Base-by-base conservation (phyloP, 192 early-diverging fungal genomes). In the Glomus cerebriforme region DNA sequence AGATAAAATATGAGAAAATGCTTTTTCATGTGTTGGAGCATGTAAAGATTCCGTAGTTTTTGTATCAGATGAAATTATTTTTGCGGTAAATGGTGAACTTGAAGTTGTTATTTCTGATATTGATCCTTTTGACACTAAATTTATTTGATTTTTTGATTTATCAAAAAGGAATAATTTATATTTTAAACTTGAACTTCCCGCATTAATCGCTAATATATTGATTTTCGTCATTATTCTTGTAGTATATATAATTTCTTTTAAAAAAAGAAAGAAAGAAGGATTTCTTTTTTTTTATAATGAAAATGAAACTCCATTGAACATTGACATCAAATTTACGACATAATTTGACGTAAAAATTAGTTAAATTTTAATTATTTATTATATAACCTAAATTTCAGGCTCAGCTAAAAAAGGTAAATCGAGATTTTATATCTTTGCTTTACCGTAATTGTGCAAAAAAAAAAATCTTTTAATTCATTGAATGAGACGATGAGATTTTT, bases 141-240 rank as follows among this genome's bases (percentile, higher is more conserved):
- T 65, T 24, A 65, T 31, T 13, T 65, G 15, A 27, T 65, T 9
- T 31, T 65, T 13, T 13, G 26, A 12, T 15, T 65, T 26, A 17
- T 65, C 27, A 65, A 22, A 26, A 31, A 65, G 24, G 9, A 31
- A 64, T 29, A 64, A 29, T 29, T 64, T 64, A 31, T 26, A 64
- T 64, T 64, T 64, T 29, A 64, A 31, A 26, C 63, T 64, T 64
- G 63, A 64, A 64, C 63, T 64, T 26, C 63, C 63, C 9, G 63
- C 63, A 19, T 64, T 64, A 27, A 64, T 26, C 10, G 63, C 63
- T 29, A 64, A 31, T 26, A 64, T 64, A 24, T 64, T 64, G 27
- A 7, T 29, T 24, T 19, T 64, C 0, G 2, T 54, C 19, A 19
- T 54, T 54, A 2, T 47, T 47, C 13, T 1, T 47, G 0, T 10